Conservation (phyloP, 1,284 basidiomycete genomes). For the Malassezia nana region DNA sequence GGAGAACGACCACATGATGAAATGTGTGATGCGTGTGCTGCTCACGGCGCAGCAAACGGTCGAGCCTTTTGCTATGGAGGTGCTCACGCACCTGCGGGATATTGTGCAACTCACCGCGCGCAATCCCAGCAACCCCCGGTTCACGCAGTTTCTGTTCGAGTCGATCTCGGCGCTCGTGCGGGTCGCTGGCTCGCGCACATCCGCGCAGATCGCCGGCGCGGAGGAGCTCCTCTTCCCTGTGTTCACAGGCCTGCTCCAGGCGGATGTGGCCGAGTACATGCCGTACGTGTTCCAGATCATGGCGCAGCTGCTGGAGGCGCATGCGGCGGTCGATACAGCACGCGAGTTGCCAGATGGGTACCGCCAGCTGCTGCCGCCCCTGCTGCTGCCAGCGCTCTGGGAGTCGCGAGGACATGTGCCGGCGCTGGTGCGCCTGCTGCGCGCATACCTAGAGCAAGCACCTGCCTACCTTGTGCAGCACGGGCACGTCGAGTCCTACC, state of each 20-base stretch:
- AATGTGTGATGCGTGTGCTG: slow-evolving; percentile 91
- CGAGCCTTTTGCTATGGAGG: slow-evolving; percentile 59
- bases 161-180: slow-evolving; percentile 81
- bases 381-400: slow-evolving; percentile 81
- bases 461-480: slow-evolving; percentile 60
- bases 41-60: slow-evolving; percentile 74
- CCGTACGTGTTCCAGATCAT: slow-evolving; percentile 96
- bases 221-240: slow-evolving; percentile 68
- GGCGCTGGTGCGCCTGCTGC: slow-evolving; percentile 76
- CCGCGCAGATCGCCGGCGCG: slow-evolving; percentile 62
- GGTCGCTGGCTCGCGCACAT: slow-evolving; percentile 60
- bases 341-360: slow-evolving; percentile 64
- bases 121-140: slow-evolving; percentile 93
- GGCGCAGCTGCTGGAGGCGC: slow-evolving; percentile 85
- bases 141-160: slow-evolving; percentile 96
- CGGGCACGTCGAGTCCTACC: slow-evolving; percentile 66
- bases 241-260: slow-evolving; percentile 75
- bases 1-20: slow-evolving; percentile 97
- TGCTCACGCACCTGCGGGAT: slow-evolving; percentile 64
- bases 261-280: slow-evolving; percentile 92
- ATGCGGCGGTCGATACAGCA: slow-evolving; percentile 48
- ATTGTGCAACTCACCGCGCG: slow-evolving; percentile 80
- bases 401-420: slow-evolving; percentile 92
- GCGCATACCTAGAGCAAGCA: slow-evolving; percentile 71
- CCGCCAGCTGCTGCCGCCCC: slow-evolving; percentile 65